phyloP scores from a whole-genome alignment of 352 stramenopile genomes.

The Thalassiosira sp. region DNA sequence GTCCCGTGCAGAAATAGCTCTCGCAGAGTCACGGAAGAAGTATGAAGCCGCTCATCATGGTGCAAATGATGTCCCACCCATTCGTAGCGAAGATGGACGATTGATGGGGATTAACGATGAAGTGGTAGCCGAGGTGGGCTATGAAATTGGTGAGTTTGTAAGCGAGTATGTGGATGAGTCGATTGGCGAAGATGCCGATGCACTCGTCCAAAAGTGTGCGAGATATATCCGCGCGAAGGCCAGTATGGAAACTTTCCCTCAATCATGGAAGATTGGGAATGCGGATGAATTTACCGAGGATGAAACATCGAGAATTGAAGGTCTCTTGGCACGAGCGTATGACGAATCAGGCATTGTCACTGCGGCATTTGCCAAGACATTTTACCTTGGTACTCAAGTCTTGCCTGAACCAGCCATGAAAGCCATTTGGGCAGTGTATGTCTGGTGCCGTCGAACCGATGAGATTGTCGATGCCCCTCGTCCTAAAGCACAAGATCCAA shows the following conservation, averaged over 20 bases:
- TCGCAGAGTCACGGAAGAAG: slow-evolving; percentile 57
- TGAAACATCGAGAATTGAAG: slow-evolving; percentile 35
- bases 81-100: slow-evolving; percentile 7
- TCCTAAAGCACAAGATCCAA: slow-evolving; percentile 68
- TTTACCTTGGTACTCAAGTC: slow-evolving; percentile 86
- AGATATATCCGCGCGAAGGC: slow-evolving; percentile 68
- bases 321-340: slow-evolving; percentile 78
- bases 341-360: slow-evolving; percentile 87
- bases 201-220: slow-evolving; percentile 68
- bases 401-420: slow-evolving; percentile 68
- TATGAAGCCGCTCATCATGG: slow-evolving; percentile 26
- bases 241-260: slow-evolving; percentile 52
- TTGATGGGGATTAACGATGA: slow-evolving; percentile 83
- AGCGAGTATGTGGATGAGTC: slow-evolving; percentile 38
- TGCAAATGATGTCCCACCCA: not conserved
- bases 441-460: slow-evolving; percentile 88
- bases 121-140: slow-evolving; percentile 77
- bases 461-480: slow-evolving; percentile 88
- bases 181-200: slow-evolving; percentile 35
- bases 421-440: slow-evolving; percentile 87
- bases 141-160: slow-evolving; percentile 69
- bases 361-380: slow-evolving; percentile 87
- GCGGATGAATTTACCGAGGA: slow-evolving; percentile 33
- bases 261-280: slow-evolving; percentile 16
- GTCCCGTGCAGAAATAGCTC: slow-evolving; percentile 62